Base-by-base conservation (phyloP, 768 basidiomycete genomes). In the Clitopilus hobsonii region DNA sequence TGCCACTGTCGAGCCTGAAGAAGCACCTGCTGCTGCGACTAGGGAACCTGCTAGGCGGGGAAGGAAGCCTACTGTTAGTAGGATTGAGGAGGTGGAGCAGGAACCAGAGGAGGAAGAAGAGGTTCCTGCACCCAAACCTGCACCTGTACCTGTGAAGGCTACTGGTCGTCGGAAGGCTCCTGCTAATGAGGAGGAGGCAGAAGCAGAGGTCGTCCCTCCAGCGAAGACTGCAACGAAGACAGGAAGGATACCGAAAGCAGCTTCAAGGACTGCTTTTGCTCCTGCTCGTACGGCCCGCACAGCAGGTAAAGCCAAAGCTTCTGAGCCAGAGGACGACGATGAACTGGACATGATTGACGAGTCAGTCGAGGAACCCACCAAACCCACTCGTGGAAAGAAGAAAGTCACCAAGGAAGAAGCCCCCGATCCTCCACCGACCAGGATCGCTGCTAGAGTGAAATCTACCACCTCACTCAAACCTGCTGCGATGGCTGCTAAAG, bases 51-150 rank as follows among this genome's bases (percentile, higher is more conserved):
- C 52, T 8, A 60, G 61, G 28, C 62, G 60, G 29, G 63, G 62
- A 26, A 56, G 59, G 18, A 67, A 66, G 25, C 52, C 50, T 22
- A 55, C 58, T 16, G 61, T 54, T 28, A 23, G 22, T 5, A 45
- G 41, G n/a, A 45, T 45, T 20, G 41, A 45, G 6, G 41, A 45
- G 41, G 41, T 20, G 18, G 41, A 45, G 41, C 18, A 11, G 41
- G 41, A 3, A 18, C n/a, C n/a, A 5, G 41, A 23, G 22, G 41
- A 16, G n/a, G 22, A 45, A 45, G 41, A 45, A 11, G 41, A 6
- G n/a, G n/a, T n/a, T n/a, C n/a, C n/a, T n/a, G n/a, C n/a, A n/a
- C n/a, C n/a, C n/a, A n/a, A n/a, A 6, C 3, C 41, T 18, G n/a
- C 4, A 18, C 41, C 41, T 20, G 36, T 52, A 23, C 56, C 56